Evolutionary conservation across 2,329 filamentous ascomycete genomes (phyloP), one percentile per base, ranked within the genome.

Genomic region (Neonectria ditissima): DNA sequence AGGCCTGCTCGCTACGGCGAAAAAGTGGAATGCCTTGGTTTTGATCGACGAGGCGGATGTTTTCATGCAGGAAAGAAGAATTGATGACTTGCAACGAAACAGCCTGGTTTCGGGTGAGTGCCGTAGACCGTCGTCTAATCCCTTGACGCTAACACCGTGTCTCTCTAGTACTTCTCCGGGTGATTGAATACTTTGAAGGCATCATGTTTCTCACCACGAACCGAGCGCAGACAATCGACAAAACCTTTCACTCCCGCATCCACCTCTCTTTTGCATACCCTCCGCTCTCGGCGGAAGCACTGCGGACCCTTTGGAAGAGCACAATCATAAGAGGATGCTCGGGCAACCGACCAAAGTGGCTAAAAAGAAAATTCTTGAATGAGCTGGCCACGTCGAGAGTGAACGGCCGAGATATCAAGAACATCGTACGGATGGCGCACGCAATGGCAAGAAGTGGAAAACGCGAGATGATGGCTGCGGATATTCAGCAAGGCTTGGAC

Each of bases 211-310:
- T 55, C 9, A 59, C 57, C 2, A 59, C 48, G 6, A 54, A 54
- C 34, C 48, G 50, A 2, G 41, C 18, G 3, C 13, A 59, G 13
- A 54, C 22, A 2, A 59, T 59, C 13, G 57, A 54, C 34, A 54
- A 20, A 1, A 50, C 57, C 9, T 59, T 59, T 14, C 41, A 43
- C 18, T 60, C 41, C 18, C 50, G 50, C 18, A 60, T 60, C 4
- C 57, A 60, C 13, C 41, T 60, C 14, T 60, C 57, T 32, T 14
- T 54, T 7, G 26, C 57, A 6, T 60, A 54, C 11, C 57, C 57
- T 11, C 39, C 39, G 2, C 20, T 60, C 4, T 60, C 57, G 6
- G 20, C 16, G 16, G 28, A 18, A 14, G 50, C 30, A 10, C 5
- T 47, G 20, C 39, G 20, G 4, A 28, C 18, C 1, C 57, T 60